phyloP scores from a whole-genome alignment of 2,329 filamentous ascomycete genomes.

The Rosellinia necatrix region DNA sequence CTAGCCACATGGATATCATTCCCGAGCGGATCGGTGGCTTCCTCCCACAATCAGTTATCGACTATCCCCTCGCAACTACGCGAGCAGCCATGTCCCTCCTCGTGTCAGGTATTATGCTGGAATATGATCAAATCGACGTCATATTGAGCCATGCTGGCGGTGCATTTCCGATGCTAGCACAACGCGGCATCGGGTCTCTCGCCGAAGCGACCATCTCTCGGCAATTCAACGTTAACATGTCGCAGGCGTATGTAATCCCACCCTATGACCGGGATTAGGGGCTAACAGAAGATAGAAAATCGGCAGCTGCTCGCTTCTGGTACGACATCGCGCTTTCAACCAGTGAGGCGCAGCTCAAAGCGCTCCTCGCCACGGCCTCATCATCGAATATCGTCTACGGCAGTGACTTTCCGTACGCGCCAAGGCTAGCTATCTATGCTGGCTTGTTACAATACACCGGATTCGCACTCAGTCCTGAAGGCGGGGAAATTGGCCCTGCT shows the following conservation, averaged over 20 bases:
- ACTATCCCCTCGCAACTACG: not conserved
- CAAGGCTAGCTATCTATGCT: not conserved
- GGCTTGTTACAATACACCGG: not conserved
- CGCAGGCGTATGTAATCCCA: not conserved
- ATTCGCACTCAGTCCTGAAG: not conserved
- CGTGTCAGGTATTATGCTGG: not conserved
- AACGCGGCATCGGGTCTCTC: not conserved
- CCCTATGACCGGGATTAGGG: not conserved
- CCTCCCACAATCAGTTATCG: not conserved
- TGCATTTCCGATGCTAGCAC: not conserved
- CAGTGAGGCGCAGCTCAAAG: not conserved
- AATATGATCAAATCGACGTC: not conserved
- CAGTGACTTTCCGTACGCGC: not conserved
- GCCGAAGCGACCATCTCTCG: not conserved
- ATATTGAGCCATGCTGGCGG: not conserved
- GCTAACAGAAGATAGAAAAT: not conserved
- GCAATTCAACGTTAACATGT: not conserved
- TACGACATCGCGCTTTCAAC: not conserved
- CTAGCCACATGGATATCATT: not conserved
- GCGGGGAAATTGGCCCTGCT: not conserved
- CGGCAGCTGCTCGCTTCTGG: not conserved
- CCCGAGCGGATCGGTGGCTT: not conserved
- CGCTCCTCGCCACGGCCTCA: not conserved
- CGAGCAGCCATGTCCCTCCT: not conserved
- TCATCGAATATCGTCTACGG: not conserved